These are phyloP conservation scores for Mimosa pudica DNA, from an alignment of 306 rosid species.

Conservation along the genomic window DNA sequence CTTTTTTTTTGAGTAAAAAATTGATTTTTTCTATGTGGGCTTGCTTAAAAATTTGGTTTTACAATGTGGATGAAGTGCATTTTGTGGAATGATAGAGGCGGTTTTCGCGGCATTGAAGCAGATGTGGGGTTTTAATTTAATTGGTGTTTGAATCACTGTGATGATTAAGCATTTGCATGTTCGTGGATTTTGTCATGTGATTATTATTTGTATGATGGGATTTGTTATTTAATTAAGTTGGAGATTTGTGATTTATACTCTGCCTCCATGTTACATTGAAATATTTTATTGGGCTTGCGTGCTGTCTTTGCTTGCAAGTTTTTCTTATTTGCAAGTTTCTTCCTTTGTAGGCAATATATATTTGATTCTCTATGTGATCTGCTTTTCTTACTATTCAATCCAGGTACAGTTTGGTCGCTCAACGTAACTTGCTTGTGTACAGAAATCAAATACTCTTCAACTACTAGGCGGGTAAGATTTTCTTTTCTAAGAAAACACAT, in stretches of 20 bases:
- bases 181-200: neutral
- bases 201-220: slow-evolving; percentile 32
- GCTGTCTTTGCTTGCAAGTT: slow-evolving; percentile 42
- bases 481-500: neutral
- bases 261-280: slow-evolving; percentile 26
- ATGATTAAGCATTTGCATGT: neutral
- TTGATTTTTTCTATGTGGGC: neutral
- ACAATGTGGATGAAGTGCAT: neutral
- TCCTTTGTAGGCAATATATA: slow-evolving; percentile 10
- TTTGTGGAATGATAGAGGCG: neutral
- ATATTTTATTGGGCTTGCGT: slow-evolving; percentile 36
- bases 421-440: slow-evolving; percentile 44
- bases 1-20: neutral
- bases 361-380: slow-evolving; percentile 14
- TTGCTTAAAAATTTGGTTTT: neutral
- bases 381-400: slow-evolving; percentile 19
- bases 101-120: slow-evolving; percentile 12
- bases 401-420: slow-evolving; percentile 49
- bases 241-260: slow-evolving; percentile 43
- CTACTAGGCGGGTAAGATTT: slow-evolving; percentile 49
- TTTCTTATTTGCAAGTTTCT: slow-evolving; percentile 30
- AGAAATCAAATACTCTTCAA: slow-evolving; percentile 47
- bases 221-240: slow-evolving; percentile 32
- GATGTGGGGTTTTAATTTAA: neutral
- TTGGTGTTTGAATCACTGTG: neutral